Evolutionary conservation across 1,284 basidiomycete species (phyloP), one percentile per base, ranked within the genome.

Genomic region (Austropuccinia psidii): DNA sequence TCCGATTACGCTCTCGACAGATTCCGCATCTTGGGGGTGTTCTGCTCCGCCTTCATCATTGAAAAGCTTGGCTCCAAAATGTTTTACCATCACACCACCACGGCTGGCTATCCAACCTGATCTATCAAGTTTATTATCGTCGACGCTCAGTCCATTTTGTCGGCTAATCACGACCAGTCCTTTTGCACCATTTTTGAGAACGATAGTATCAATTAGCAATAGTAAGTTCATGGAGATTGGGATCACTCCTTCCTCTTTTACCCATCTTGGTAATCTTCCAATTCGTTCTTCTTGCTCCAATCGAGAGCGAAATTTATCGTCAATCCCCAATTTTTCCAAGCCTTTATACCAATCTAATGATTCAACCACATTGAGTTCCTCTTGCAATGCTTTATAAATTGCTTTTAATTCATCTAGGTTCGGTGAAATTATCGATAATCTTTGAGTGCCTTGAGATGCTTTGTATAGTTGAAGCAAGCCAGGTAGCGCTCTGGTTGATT

Each of bases 401-500:
- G 57, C 57, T 5, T 49, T 41, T 37, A 70, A 50, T 50, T 70
- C 68, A 13, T 29, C 15, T 37, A 57, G 45, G 57, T 70, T 70
- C 2, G 68, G 55, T 21, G 52, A 60, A 29, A 70, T 50, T 43
- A 70, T 35, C 33, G 68, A 57, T 8, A 70, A 21, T 21, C 39
- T 61, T 35, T 31, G 45, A 21, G 43, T 33, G 4, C 45, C 45
- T 15, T 39, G 24, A 4, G 57, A 49, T 2, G 55, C 17, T 3
- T 21, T 19, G n/a, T 27, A 55, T 24, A 39, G 27, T 29, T 55
- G 33, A 19, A 55, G 49, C 29, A 94, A 82, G 0, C 89, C 87
- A 0, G 87, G 85, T 9, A 94, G 79, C 55, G 97, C 86, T 1
- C 84, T 83, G 1, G 83, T 83, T 2, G 90, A 88, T 82, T 97